These are phyloP conservation scores for Boletus subparvulus DNA, from an alignment of 768 basidiomycete genomes.

Conservation along the genomic window DNA sequence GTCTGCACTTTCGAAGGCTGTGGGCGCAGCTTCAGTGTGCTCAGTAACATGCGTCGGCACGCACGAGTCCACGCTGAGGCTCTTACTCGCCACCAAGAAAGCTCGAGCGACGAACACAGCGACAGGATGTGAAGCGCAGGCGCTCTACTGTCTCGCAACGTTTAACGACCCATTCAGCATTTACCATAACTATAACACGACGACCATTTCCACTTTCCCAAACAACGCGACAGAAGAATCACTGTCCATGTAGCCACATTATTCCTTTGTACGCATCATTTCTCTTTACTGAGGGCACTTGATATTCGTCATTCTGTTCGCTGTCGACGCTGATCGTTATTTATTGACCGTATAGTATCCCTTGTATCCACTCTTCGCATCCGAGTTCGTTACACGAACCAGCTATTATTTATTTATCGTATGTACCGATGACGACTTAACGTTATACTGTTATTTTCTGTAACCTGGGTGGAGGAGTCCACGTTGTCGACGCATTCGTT, in stretches of 20 bases:
- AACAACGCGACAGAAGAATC: not conserved
- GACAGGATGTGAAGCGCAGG: constrained; percentile 33
- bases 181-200: not conserved
- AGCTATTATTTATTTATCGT: constrained; percentile 19
- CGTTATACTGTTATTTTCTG: constrained; percentile 15
- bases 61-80: constrained; percentile 63
- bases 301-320: constrained; percentile 5
- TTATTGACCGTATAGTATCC: constrained; percentile 21
- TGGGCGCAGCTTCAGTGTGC: constrained; percentile 79
- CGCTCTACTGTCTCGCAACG: constrained; percentile 8
- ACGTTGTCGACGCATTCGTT: not conserved
- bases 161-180: constrained; percentile 9
- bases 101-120: constrained; percentile 47
- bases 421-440: constrained; percentile 6
- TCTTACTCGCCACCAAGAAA: constrained; percentile 36
- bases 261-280: constrained; percentile 6
- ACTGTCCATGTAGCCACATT: constrained; percentile 12
- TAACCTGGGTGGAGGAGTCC: not conserved
- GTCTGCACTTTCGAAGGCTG: constrained; percentile 72
- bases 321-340: constrained; percentile 5
- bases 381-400: constrained; percentile 2
- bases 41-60: constrained; percentile 88
- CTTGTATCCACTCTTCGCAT: constrained; percentile 19
- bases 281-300: constrained; percentile 9
- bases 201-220: constrained; percentile 2